Evolutionary conservation across 225 moss, liverwort and hornwort genomes (phyloP).

Genomic region (Marchantia polymorpha): DNA sequence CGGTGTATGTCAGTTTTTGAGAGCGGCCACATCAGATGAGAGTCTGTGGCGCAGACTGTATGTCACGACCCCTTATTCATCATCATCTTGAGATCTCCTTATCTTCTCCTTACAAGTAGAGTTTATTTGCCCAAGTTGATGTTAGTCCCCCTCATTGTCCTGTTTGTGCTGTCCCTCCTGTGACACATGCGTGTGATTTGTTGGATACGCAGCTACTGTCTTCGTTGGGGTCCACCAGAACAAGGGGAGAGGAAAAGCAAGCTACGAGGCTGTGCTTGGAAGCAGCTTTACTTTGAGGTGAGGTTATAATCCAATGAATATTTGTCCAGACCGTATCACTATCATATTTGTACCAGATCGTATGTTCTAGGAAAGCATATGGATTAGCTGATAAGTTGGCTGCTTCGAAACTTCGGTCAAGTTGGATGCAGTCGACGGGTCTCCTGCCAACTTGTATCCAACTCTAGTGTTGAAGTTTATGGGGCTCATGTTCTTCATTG

Average conservation of each 20-base stretch:
- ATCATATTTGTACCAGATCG: no score
- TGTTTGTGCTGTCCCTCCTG: neutral
- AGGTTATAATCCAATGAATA: neutral
- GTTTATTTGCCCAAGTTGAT: neutral
- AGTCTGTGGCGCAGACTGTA: slow-evolving; percentile 95
- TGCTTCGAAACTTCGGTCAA: neutral
- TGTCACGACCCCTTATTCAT: neutral
- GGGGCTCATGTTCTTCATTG: neutral
- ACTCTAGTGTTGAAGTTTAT: neutral
- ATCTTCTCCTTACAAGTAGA: neutral
- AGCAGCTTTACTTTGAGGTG: slow-evolving; percentile 95
- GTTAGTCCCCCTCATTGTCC: no score
- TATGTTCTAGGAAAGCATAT: no score
- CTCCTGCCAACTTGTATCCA: neutral
- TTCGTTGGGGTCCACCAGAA: slow-evolving; percentile 82
- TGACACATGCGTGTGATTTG: neutral
- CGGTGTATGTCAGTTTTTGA: slow-evolving; percentile 85
- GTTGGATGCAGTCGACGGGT: neutral
- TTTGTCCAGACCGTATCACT: neutral
- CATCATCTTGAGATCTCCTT: neutral
- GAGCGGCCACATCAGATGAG: slow-evolving; percentile 85
- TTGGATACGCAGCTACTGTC: slow-evolving; percentile 57
- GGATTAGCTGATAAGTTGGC: neutral
- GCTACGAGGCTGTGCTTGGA: slow-evolving; percentile 85
- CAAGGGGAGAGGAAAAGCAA: slow-evolving; percentile 56